Conservation (phyloP, 2,329 filamentous ascomycete genomes). For the Nannizzia gypsea region DNA sequence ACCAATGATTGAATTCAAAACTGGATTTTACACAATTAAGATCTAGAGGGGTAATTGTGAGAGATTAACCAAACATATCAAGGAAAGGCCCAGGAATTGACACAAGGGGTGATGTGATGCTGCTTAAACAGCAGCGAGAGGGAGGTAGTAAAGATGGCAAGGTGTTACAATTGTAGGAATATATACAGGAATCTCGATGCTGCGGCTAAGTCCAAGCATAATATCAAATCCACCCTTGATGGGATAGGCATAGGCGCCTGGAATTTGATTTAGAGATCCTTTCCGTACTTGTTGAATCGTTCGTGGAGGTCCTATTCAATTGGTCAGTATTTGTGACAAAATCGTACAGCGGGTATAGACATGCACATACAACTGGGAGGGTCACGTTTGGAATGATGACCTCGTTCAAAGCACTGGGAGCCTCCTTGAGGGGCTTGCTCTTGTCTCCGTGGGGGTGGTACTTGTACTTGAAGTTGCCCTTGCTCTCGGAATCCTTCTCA, state of each 20-base stretch:
- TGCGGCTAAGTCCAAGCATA: neutral
- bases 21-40: no score
- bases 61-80: neutral
- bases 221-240: neutral
- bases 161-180: slow-evolving; percentile 4
- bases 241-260: neutral
- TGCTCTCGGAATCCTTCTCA: slow-evolving; percentile 49
- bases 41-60: neutral
- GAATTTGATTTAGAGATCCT: slow-evolving; percentile 52
- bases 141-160: neutral
- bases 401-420: slow-evolving; percentile 87
- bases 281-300: slow-evolving; percentile 99
- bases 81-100: neutral
- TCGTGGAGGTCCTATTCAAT: slow-evolving; percentile 68
- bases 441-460: slow-evolving; percentile 79
- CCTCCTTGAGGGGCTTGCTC: slow-evolving; percentile 65
- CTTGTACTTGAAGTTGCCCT: slow-evolving; percentile 52
- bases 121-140: neutral
- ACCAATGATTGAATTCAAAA: neutral
- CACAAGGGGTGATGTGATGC: neutral
- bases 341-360: slow-evolving; percentile 9
- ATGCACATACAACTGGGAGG: slow-evolving; percentile 61
- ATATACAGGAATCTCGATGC: slow-evolving; percentile 1
- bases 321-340: neutral
- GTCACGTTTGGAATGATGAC: slow-evolving; percentile 90